Percentiles rank a stretch among this genome's conserved stretches.
These are phyloP conservation scores for Dalbergia cultrata DNA, from an alignment of 306 rosid species.

Conservation along the genomic window DNA sequence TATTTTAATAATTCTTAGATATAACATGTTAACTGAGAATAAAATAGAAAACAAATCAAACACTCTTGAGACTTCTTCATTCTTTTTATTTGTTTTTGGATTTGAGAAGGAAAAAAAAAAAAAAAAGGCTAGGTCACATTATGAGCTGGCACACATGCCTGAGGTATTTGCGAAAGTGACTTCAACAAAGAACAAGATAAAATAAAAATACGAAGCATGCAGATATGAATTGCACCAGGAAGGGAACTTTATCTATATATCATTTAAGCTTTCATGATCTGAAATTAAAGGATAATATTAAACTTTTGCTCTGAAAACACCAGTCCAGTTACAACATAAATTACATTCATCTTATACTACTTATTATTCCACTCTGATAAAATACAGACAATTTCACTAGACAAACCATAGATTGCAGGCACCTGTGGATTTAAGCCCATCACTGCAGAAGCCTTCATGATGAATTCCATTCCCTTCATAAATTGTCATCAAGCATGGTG, in stretches of 20 bases:
- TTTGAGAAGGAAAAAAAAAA: background rate
- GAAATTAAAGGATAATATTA: slow-evolving; percentile 52
- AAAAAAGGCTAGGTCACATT: background rate
- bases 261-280: slow-evolving; percentile 48
- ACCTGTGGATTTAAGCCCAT: slow-evolving; percentile 15
- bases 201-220: slow-evolving; percentile 9
- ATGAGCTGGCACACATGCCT: background rate
- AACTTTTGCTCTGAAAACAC: slow-evolving; percentile 55
- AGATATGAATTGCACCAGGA: background rate
- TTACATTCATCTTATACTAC: slow-evolving; percentile 69
- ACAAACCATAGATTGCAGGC: slow-evolving; percentile 54
- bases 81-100: background rate
- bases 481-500: slow-evolving; percentile 75
- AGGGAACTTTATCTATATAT: slow-evolving; percentile 18
- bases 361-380: slow-evolving; percentile 70
- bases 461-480: slow-evolving; percentile 48
- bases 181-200: background rate
- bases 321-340: slow-evolving; percentile 65
- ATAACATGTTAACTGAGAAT: no score
- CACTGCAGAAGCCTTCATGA: slow-evolving; percentile 52
- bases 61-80: background rate
- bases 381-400: slow-evolving; percentile 62
- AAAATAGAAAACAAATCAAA: background rate
- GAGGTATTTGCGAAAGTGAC: background rate
- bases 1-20: no score